Base-by-base conservation (phyloP, 139 green algal genomes). In the Micromonas pusilla region DNA sequence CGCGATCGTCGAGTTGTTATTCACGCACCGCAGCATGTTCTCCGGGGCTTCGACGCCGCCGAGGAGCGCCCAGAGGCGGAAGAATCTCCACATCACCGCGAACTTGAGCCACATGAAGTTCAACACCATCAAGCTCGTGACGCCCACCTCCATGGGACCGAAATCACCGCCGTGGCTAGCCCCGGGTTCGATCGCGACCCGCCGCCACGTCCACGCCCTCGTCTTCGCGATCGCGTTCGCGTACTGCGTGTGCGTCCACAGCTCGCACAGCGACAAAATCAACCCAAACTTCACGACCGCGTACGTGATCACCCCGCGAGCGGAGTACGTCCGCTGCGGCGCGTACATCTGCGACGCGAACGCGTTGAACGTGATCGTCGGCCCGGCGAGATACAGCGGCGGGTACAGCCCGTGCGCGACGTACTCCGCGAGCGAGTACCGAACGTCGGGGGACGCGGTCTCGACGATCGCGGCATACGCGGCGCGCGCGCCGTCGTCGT, bases 71-170 rank as follows among this genome's bases (percentile, higher is more conserved):
- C 36, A 86, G 5, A 92, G 52, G 0, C 86, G 76, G 57, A 85
- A 85, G 79, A 86, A 86, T 0, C 85, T 72, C 86, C 86, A 90
- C 36, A 90, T 88, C 19, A 85, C 31, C n/a, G 82, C 52, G 79
- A 86, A 86, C 84, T 98, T 98, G 30, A 97, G 86, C 94, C 93
- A 98, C 87, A 97, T 94, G 76, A 97, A 93, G 38, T 92, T 86
- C 5, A 98, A 85, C 21, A 94, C 87, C 89, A 52, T 75, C 1
- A 57, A 52, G 52, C 21, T 70, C 1, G 33, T 34, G 0, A 65
- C 30, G 52, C 32, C 45, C 39, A 72, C 53, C 31, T 71, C 73
- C 28, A 31, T 32, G 23, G 57, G 39, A 25, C 23, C 23, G 38
- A 26, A 77, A 25, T 20, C 84, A 5, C 54, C 57, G 45, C 16